Conservation (phyloP, 768 basidiomycete genomes). For the Boletus pseudo-olivaceus region DNA sequence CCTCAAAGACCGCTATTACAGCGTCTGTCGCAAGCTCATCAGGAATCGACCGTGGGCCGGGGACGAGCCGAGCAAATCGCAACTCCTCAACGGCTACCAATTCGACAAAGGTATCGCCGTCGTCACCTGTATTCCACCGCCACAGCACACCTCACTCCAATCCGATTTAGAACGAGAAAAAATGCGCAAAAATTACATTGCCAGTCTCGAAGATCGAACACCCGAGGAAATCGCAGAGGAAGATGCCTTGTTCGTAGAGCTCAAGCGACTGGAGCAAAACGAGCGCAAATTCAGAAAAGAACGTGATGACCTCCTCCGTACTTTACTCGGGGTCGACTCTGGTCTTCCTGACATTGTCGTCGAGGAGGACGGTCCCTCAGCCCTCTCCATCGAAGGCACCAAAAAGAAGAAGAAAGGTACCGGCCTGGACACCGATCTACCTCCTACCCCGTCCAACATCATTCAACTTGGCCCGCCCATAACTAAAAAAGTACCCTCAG, state of each 20-base stretch:
- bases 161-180: conserved; percentile 68
- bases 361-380: conserved; percentile 56
- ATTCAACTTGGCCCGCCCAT: conserved; percentile 37
- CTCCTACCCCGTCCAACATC: conserved; percentile 33
- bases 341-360: conserved; percentile 71
- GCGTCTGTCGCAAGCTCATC: conserved; percentile 84
- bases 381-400: conserved; percentile 42
- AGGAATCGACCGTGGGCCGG: conserved; percentile 82
- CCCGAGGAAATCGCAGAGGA: conserved; percentile 90
- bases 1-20: conserved; percentile 91
- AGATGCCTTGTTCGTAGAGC: conserved; percentile 89
- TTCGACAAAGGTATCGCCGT: conserved; percentile 77
- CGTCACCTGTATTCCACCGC: neutral
- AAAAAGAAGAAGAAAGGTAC: conserved; percentile 53
- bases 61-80: conserved; percentile 68
- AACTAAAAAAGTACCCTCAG: conserved; percentile 39
- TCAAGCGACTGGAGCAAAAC: conserved; percentile 92
- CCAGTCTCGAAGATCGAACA: conserved; percentile 84
- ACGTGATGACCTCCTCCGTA: conserved; percentile 81
- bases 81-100: conserved; percentile 64
- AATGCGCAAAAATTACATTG: conserved; percentile 83
- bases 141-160: neutral
- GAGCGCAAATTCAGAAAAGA: conserved; percentile 86
- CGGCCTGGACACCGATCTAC: conserved; percentile 31
- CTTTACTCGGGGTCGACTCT: conserved; percentile 81